Percentiles rank a stretch among this genome's conserved stretches.
Evolutionary conservation across 257 asterid genomes (phyloP).

Genomic region (Capsicum rhomboideum): DNA sequence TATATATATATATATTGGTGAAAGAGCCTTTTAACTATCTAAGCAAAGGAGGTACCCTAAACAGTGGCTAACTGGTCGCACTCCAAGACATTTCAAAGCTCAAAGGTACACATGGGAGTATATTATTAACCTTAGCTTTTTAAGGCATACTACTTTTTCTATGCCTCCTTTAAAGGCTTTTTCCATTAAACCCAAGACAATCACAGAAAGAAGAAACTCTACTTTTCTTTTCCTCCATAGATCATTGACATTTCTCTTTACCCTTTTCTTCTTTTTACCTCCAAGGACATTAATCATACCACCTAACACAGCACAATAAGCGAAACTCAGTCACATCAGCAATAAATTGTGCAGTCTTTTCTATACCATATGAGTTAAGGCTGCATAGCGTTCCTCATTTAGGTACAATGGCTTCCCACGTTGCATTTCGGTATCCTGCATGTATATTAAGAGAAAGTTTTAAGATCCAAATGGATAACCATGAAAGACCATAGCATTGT

Average conservation of each 20-base stretch:
- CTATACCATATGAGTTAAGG: constrained; percentile 76
- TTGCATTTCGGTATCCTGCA: constrained; percentile 76
- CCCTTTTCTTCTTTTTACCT: not conserved
- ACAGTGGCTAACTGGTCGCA: not conserved
- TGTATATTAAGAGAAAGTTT: not conserved
- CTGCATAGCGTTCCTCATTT: constrained; percentile 91
- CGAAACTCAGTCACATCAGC: not conserved
- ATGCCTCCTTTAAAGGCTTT: not conserved
- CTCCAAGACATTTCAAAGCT: not conserved
- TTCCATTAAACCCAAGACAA: not conserved
- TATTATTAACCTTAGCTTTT: not conserved
- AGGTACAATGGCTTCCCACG: constrained; percentile 91
- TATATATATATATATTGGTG: not conserved
- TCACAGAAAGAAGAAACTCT: not conserved
- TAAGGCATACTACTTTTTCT: not conserved
- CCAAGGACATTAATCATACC: not conserved
- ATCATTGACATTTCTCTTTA: not conserved
- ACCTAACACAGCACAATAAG: not conserved
- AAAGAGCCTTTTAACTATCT: not conserved
- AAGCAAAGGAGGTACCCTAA: not conserved
- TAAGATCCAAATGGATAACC: not conserved
- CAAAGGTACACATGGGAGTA: not conserved
- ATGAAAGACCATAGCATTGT: not conserved
- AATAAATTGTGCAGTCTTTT: not conserved
- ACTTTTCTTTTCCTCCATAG: not conserved